Conservation (phyloP, 306 rosid genomes). For the Cicer pinnatifidum region DNA sequence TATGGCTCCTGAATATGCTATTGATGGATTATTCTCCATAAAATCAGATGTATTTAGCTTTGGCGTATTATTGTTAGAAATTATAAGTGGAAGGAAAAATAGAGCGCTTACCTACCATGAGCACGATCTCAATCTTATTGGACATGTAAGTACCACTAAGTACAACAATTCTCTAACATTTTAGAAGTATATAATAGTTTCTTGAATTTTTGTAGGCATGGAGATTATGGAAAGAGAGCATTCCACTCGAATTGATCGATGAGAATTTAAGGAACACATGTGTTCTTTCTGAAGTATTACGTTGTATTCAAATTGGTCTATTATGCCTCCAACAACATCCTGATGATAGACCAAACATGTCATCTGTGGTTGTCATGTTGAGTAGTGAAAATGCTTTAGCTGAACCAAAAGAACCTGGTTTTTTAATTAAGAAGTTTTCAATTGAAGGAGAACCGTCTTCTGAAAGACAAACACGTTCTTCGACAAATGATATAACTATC, state of each 20-base stretch:
- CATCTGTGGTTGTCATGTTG: slow-evolving; percentile 54
- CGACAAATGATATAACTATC: background rate
- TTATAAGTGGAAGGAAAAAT: slow-evolving; percentile 37
- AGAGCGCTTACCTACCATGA: background rate
- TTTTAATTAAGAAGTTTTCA: background rate
- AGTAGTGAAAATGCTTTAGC: slow-evolving; percentile 46
- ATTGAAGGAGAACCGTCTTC: slow-evolving; percentile 3
- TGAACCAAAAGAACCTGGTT: slow-evolving; percentile 54
- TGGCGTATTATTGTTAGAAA: slow-evolving; percentile 28
- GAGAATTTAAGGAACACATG: background rate
- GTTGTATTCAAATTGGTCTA: slow-evolving; percentile 56
- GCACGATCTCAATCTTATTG: slow-evolving; percentile 9
- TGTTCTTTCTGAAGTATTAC: slow-evolving; percentile 9
- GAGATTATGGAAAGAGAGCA: slow-evolving; percentile 40
- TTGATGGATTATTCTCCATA: slow-evolving; percentile 31
- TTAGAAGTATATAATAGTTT: background rate
- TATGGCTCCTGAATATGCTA: slow-evolving; percentile 43
- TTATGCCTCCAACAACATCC: slow-evolving; percentile 55
- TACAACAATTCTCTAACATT: background rate
- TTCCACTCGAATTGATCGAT: slow-evolving; percentile 26
- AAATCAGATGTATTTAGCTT: slow-evolving; percentile 36
- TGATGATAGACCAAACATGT: slow-evolving; percentile 52
- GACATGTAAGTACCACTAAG: slow-evolving; percentile 18
- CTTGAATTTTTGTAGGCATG: slow-evolving; percentile 41
- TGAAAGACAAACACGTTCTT: background rate